These are phyloP conservation scores for Termitomyces sp. DNA, from an alignment of 1,284 basidiomycete species.

Conservation along the genomic window DNA sequence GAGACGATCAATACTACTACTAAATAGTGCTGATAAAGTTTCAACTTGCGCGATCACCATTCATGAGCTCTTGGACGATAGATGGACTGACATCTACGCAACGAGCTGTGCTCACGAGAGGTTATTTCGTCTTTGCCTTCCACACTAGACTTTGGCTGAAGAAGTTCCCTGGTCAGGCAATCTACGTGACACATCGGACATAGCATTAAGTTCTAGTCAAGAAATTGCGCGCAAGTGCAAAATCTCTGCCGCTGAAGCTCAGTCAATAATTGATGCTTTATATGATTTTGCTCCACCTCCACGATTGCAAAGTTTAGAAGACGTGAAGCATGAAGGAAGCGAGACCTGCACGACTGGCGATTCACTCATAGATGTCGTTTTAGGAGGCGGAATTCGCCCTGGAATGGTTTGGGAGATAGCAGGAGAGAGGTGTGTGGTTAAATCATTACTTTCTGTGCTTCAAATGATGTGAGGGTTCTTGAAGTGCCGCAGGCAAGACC, in stretches of 20 bases:
- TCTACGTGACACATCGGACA: slow-evolving; percentile 40
- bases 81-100: slow-evolving; percentile 8
- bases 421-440: slow-evolving; percentile 69
- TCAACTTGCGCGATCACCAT: background rate
- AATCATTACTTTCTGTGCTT: slow-evolving; percentile 1
- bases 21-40: background rate
- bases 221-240: slow-evolving; percentile 53
- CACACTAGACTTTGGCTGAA: background rate
- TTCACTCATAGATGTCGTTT: slow-evolving; percentile 49
- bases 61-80: background rate
- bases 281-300: slow-evolving; percentile 35
- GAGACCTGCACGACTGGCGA: slow-evolving; percentile 69
- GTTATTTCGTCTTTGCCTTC: slow-evolving; percentile 3
- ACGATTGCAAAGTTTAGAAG: slow-evolving; percentile 31
- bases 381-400: slow-evolving; percentile 73
- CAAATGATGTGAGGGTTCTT: slow-evolving; percentile 1
- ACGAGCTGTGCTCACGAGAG: slow-evolving; percentile 10
- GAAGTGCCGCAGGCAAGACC: slow-evolving; percentile 83
- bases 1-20: no score
- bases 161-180: slow-evolving; percentile 30
- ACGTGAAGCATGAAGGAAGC: slow-evolving; percentile 30
- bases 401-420: slow-evolving; percentile 81
- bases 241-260: slow-evolving; percentile 42
- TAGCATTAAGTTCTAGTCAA: slow-evolving; percentile 41
- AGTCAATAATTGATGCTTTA: slow-evolving; percentile 41